Evolutionary conservation across 2,329 filamentous ascomycete species (phyloP).

Genomic region (Monosporascus sp.): DNA sequence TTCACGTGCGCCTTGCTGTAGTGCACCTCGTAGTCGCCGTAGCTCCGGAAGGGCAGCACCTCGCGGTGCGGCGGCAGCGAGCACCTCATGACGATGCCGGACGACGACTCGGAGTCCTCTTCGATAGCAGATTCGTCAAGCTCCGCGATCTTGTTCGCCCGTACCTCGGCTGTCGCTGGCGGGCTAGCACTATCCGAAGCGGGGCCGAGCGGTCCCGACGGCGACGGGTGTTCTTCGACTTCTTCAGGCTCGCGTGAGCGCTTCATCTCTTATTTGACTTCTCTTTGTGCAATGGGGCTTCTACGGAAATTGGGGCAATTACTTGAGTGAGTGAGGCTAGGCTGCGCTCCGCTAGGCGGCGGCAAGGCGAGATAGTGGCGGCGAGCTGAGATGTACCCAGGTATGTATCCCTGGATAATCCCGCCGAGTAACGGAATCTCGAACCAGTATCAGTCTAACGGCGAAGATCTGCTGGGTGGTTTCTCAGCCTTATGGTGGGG

Average conservation of each 20-base stretch:
- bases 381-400: not conserved
- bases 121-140: slow-evolving; percentile 38
- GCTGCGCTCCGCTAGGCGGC: no score
- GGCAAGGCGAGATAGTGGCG: not conserved
- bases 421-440: not conserved
- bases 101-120: not conserved
- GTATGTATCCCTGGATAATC: not conserved
- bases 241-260: slow-evolving; percentile 57
- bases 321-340: slow-evolving; percentile 14
- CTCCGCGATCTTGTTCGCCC: slow-evolving; percentile 52
- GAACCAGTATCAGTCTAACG: not conserved
- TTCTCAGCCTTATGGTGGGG: not conserved
- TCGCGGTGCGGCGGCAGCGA: slow-evolving; percentile 73
- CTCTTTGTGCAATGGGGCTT: slow-evolving; percentile 6
- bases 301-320: slow-evolving; percentile 29
- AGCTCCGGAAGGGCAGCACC: slow-evolving; percentile 64
- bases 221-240: slow-evolving; percentile 30
- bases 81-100: slow-evolving; percentile 64
- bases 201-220: slow-evolving; percentile 7
- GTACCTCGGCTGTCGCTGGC: slow-evolving; percentile 8
- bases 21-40: slow-evolving; percentile 80
- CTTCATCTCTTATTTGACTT: slow-evolving; percentile 44
- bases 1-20: slow-evolving; percentile 78
- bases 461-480: not conserved
- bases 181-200: slow-evolving; percentile 3